Conservation (phyloP, 495 filamentous ascomycete genomes). For the Lasiosphaeriaceae sp. region DNA sequence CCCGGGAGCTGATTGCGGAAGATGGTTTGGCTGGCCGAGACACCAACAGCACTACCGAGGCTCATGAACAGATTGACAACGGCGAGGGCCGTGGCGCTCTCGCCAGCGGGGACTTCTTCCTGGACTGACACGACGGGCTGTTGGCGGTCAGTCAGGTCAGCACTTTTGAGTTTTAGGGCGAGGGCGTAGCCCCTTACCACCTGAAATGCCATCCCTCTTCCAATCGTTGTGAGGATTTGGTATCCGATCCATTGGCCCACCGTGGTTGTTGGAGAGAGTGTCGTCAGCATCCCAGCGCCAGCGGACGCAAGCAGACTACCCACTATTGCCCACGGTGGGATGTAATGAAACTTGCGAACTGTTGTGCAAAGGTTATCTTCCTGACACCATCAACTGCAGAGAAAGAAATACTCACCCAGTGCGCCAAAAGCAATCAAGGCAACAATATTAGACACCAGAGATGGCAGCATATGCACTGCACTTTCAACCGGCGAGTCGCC, state of each 20-base stretch:
- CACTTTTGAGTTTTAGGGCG: no score
- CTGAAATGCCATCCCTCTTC: no score
- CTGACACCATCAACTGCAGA: slow-evolving; percentile 31
- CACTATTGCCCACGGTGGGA: slow-evolving; percentile 61
- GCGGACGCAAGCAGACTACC: slow-evolving; percentile 55
- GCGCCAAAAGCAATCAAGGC: slow-evolving; percentile 1
- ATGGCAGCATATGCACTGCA: slow-evolving; percentile 65
- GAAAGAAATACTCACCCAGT: slow-evolving; percentile 44
- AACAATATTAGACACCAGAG: slow-evolving; percentile 50
- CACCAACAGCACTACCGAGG: slow-evolving; percentile 19
- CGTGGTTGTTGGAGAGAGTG: slow-evolving; percentile 37
- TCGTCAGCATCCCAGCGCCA: slow-evolving; percentile 63
- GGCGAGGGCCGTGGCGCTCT: slow-evolving; percentile 21
- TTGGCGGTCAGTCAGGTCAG: no score
- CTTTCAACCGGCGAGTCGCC: slow-evolving; percentile 59
- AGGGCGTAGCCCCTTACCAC: no score
- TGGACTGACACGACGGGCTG: no score
- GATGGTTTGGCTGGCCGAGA: slow-evolving; percentile 25
- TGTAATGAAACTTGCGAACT: slow-evolving; percentile 49
- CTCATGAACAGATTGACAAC: slow-evolving; percentile 27
- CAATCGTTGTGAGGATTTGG: slow-evolving; percentile 41
- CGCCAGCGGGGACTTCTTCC: no score
- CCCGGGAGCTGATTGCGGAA: slow-evolving; percentile 23
- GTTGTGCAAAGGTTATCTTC: slow-evolving; percentile 43
- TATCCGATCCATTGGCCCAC: slow-evolving; percentile 57